Conservation (phyloP, 2,329 filamentous ascomycete species). For the Trichoderma sp. region DNA sequence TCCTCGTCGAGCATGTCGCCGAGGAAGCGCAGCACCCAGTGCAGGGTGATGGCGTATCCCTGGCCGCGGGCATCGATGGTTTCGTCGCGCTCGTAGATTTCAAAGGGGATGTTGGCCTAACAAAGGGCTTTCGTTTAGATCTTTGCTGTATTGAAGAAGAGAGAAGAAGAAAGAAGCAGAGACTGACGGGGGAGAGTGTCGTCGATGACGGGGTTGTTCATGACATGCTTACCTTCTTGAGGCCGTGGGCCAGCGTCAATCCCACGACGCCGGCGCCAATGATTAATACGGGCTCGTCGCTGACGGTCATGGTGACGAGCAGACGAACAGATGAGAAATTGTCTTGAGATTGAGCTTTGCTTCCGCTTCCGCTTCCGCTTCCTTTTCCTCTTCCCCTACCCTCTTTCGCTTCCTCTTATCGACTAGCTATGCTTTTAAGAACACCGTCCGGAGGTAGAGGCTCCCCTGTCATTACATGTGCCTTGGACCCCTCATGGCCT, state of each 20-base stretch:
- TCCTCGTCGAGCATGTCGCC: constrained; percentile 34
- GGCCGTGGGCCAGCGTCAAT: constrained; percentile 43
- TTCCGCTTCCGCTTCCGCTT: neutral
- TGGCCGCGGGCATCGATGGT: constrained; percentile 40
- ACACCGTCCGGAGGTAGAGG: too few relatives aligned
- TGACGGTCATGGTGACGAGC: constrained; percentile 5
- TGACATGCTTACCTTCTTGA: constrained; percentile 37
- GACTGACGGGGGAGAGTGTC: too few relatives aligned
- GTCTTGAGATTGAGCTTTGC: neutral
- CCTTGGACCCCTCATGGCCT: neutral
- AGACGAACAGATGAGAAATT: neutral
- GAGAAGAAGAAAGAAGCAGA: neutral
- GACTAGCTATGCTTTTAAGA: neutral
- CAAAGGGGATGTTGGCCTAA: constrained; percentile 39
- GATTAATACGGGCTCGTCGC: constrained; percentile 40
- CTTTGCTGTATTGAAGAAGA: too few relatives aligned
- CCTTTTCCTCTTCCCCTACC: neutral
- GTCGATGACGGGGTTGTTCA: neutral
- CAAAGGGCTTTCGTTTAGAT: neutral
- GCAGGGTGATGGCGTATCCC: constrained; percentile 63
- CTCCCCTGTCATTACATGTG: neutral
- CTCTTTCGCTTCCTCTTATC: neutral
- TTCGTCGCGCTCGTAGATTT: constrained; percentile 40
- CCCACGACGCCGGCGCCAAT: constrained; percentile 45
- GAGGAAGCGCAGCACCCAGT: constrained; percentile 54